phyloP scores from a whole-genome alignment of 495 filamentous ascomycete genomes.

The Apodospora peruviana region DNA sequence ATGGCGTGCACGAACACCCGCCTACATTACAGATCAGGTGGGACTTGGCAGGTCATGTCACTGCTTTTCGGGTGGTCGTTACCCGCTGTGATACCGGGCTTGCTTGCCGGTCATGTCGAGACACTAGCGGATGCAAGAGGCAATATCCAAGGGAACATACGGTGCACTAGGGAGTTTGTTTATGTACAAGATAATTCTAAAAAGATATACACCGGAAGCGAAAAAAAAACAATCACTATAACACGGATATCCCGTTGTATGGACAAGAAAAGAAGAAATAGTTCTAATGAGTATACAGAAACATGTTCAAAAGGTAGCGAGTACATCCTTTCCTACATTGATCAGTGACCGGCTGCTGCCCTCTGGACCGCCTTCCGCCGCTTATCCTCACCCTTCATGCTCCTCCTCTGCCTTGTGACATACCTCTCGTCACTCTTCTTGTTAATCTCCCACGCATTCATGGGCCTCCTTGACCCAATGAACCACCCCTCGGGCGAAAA shows the following conservation, averaged over 20 bases:
- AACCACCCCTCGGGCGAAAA: constrained; percentile 78
- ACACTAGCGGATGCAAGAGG: no score
- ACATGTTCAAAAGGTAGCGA: background rate
- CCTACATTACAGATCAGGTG: no score
- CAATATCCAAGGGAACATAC: no score
- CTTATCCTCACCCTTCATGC: constrained; percentile 58
- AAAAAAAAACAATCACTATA: no score
- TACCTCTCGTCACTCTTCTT: constrained; percentile 21
- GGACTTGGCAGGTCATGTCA: no score
- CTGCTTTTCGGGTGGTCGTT: no score
- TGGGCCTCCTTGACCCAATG: constrained; percentile 60
- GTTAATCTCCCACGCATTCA: constrained; percentile 63
- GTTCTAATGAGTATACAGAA: background rate
- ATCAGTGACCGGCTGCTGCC: constrained; percentile 2
- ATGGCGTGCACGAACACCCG: no score
- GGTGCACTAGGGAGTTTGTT: no score
- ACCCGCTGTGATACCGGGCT: no score
- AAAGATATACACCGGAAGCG: no score
- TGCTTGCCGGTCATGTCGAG: no score
- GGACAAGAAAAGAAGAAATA: background rate
- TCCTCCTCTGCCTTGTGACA: constrained; percentile 42
- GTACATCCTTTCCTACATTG: background rate
- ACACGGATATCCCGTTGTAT: background rate
- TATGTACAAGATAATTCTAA: no score
- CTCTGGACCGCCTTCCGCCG: constrained; percentile 30